Evolutionary conservation across 2,329 filamentous ascomycete genomes (phyloP).

Genomic region (Fusarium brevicatenulatum): DNA sequence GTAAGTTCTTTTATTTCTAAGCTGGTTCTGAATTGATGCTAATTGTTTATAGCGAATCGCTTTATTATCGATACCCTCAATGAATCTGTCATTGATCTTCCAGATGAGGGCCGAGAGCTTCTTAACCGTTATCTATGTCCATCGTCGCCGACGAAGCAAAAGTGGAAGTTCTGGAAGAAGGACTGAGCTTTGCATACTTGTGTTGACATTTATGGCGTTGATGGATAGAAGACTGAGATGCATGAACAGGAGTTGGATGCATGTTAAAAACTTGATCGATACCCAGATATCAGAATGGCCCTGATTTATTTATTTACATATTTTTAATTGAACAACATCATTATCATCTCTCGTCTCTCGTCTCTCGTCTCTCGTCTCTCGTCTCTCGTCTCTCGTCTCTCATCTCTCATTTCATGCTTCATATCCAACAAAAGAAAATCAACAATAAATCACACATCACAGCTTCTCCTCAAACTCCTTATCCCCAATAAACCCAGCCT

Average conservation of each 20-base stretch:
- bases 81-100: constrained; percentile 51
- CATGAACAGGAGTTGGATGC: constrained; percentile 13
- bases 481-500: constrained; percentile 62
- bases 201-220: constrained; percentile 5
- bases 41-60: constrained; percentile 46
- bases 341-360: background rate
- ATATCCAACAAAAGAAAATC: background rate
- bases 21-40: too few species aligned
- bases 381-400: background rate
- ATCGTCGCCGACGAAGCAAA: constrained; percentile 32
- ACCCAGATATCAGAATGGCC: constrained; percentile 37
- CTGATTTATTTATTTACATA: background rate
- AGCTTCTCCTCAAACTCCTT: constrained; percentile 51
- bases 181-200: constrained; percentile 5
- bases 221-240: background rate
- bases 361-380: background rate
- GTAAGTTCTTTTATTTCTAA: constrained; percentile 54
- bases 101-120: constrained; percentile 50
- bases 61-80: constrained; percentile 56
- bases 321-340: background rate
- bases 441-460: background rate
- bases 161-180: constrained; percentile 47
- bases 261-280: constrained; percentile 14
- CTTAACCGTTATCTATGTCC: constrained; percentile 47
- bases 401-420: background rate